Evolutionary conservation across 208 protist genomes (phyloP), one percentile per base, ranked within the genome.

Genomic region (Trypanosoma boissoni): DNA sequence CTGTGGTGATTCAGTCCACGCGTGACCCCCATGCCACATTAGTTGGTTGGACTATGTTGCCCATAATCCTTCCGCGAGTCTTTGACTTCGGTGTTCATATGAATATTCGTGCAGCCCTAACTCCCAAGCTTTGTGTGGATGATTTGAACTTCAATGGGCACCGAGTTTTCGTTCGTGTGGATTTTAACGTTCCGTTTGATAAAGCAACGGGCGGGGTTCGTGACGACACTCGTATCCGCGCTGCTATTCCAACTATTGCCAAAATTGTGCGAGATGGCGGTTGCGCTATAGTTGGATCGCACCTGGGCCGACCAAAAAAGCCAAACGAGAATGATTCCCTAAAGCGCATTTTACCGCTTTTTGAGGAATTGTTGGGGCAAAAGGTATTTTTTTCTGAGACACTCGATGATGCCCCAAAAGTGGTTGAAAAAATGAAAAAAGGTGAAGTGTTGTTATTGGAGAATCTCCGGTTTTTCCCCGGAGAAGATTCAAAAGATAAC

Each of bases 401-500:
- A 54, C 60, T 85, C 18, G 64, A 82, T 42, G 53, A 78, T 10
- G 84, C 84, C 9, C 74, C 53, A 29, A 44, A 53, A 23, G 59
- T 83, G 49, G 82, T 96, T 27, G 56, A 83, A 16, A 66, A 74
- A 56, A 80, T 95, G 86, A 69, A 83, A 55, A 75, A 80, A 60
- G 97, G 97, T 26, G 83, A 86, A 1, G 77, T 99, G 29, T 79
- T 99, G 65, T 80, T 99, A 6, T 82, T 99, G 23, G 99, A 99
- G 84, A 99, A 99, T 77, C 67, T 99, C n/a, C 96, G 99, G 50
- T 99, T 99, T 81, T 98, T 99, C 76, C 55, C 86, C 44, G 98
- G 99, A 54, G 98, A 99, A 74, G 97, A 99, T 74, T 97, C 96
- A 61, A 96, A 94, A 64, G 83, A 90, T 24, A 68, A 65, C 8